Conservation (phyloP, 2,329 filamentous ascomycete genomes). For the Rasamsonia emersonii region DNA sequence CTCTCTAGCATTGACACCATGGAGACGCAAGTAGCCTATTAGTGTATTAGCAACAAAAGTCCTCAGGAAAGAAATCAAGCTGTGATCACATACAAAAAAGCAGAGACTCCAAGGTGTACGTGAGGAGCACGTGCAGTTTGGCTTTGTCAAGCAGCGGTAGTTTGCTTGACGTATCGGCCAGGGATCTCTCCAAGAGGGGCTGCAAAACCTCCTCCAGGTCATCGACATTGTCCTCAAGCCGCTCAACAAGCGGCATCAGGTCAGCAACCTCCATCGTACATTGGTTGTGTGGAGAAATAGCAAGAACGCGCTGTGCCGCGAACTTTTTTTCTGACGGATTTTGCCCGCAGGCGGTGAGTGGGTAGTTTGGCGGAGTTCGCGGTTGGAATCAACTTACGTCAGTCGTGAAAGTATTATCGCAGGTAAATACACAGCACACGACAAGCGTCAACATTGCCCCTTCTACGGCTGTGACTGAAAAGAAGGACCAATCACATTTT, state of each 20-base stretch:
- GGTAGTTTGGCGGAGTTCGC: too few species aligned
- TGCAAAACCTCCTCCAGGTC: constrained; percentile 64
- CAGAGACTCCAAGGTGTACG: constrained; percentile 84
- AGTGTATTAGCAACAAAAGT: constrained; percentile 8
- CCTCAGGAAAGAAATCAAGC: constrained; percentile 2
- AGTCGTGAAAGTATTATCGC: too few species aligned
- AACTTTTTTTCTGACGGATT: not conserved
- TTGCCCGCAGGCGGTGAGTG: too few species aligned
- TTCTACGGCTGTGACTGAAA: too few species aligned
- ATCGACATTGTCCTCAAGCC: constrained; percentile 71
- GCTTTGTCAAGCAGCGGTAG: constrained; percentile 90
- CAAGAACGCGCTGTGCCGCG: constrained; percentile 9
- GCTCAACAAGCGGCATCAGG: constrained; percentile 59
- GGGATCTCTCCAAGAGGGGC: constrained; percentile 59
- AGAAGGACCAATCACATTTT: too few species aligned
- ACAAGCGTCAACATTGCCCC: too few species aligned
- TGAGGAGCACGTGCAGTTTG: constrained; percentile 79
- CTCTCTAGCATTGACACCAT: constrained; percentile 70
- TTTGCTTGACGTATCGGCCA: constrained; percentile 63
- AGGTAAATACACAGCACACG: too few species aligned
- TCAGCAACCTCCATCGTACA: constrained; percentile 46
- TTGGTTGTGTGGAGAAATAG: not conserved
- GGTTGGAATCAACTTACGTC: too few species aligned
- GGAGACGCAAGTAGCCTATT: constrained; percentile 65
- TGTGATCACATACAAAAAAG: constrained; percentile 66